These are phyloP conservation scores for Yamadazyma takamatsuzukensis DNA, from an alignment of 805 yeast genomes.

Conservation along the genomic window DNA sequence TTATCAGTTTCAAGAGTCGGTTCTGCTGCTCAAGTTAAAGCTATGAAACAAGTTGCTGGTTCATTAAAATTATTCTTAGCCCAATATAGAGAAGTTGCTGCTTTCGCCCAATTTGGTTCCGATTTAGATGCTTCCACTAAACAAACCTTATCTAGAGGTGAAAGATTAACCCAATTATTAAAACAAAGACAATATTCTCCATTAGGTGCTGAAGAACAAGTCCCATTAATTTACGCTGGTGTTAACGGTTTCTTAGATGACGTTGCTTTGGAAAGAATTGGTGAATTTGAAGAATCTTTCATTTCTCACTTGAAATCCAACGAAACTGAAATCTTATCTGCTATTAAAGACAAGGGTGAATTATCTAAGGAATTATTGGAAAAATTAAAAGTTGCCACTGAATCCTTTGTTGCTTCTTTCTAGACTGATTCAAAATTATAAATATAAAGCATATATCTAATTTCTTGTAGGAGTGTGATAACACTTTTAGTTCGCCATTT, in stretches of 20 bases:
- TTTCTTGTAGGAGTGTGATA: conserved; percentile 1
- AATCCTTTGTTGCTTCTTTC: conserved; percentile 90
- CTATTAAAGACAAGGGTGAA: conserved; percentile 87
- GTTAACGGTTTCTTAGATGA: conserved; percentile 97
- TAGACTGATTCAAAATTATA: conserved; percentile 14
- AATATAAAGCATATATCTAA: conserved; percentile 9
- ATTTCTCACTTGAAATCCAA: conserved; percentile 87
- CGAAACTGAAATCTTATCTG: conserved; percentile 77
- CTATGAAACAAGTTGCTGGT: conserved; percentile 99
- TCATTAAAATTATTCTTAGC: conserved; percentile 99
- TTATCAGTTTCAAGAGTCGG: conserved; percentile 99
- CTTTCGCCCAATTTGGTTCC: conserved; percentile 99
- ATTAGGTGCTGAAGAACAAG: conserved; percentile 98
- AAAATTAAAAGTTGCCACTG: conserved; percentile 86
- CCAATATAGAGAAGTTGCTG: conserved; percentile 99
- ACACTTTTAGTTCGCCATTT: no score
- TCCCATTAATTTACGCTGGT: conserved; percentile 98
- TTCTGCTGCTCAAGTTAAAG: conserved; percentile 99
- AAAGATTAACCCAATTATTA: conserved; percentile 97
- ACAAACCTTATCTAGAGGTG: conserved; percentile 99
- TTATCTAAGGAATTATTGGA: conserved; percentile 83
- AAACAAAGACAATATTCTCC: conserved; percentile 98
- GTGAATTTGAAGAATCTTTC: conserved; percentile 90
- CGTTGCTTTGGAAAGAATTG: conserved; percentile 80
- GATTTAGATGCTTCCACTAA: conserved; percentile 99